Evolutionary conservation across 2,329 filamentous ascomycete species (phyloP), one percentile per base, ranked within the genome.

Genomic region (Botrytis sinoallii): DNA sequence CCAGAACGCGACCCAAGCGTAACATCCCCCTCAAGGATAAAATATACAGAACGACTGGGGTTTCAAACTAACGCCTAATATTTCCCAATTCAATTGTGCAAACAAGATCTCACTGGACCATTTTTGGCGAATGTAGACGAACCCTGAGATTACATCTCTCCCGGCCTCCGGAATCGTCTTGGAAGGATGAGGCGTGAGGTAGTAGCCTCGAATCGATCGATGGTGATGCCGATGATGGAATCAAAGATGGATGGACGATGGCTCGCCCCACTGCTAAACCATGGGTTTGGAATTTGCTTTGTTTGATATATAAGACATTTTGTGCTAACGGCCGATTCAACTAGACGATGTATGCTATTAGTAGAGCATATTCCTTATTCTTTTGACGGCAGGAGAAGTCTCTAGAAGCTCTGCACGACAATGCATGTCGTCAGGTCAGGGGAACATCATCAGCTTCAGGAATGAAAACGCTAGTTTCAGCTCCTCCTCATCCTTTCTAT

Each of bases 1-100:
- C 40, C 63, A 35, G 32, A 48, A 66, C 14, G 44, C 64, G 64
- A 66, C 32, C 32, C 64, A 66, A 66, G 64, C 64, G 44, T 12
- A 52, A 52, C 22, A 18, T 32, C 22, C 29, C 64, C 12, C 32
- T 64, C 61, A n/a, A 40, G 61, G 38, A 44, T 64, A 29, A 44
- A 38, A 44, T 46, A 35, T 48, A 52, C 32, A 48, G 64, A 66
- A 66, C 64, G 44, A 52, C 64, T 66, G 29, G 44, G 29, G 32
- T 66, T 52, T 52, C 64, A 66, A 10, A 9, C 35, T 20, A n/a
- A 38, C 32, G 44, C 64, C 35, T 38, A n/a, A 52, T 20, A 18
- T 64, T 44, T 64, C 61, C n/a, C 16, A n/a, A 29, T 64, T 42
- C 8, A 20, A 44, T 64, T 20, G 61, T 29, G 25, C 6, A 57